Evolutionary conservation across 257 asterid species (phyloP).

Genomic region (Rehmannia glutinosa): DNA sequence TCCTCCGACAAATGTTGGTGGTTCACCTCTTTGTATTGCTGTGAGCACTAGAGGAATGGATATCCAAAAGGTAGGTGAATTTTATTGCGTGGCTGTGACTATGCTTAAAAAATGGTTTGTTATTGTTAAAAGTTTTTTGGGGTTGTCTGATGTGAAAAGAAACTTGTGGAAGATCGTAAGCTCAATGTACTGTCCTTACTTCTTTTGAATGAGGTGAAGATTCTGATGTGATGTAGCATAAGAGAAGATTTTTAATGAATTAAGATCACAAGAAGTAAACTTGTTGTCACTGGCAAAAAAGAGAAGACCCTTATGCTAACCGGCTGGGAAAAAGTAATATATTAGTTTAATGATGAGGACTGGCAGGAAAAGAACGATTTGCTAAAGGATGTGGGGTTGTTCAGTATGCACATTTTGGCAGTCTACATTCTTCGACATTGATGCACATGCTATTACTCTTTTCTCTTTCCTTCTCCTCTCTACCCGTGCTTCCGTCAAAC

Average conservation of each 20-base stretch:
- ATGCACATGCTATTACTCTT: not conserved
- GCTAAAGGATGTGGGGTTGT: not conserved
- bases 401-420: conserved; percentile 3
- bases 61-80: conserved; percentile 71
- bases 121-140: not conserved
- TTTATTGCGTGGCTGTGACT: too few species aligned
- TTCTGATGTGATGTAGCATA: not conserved
- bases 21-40: conserved; percentile 80
- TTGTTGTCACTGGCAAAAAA: not conserved
- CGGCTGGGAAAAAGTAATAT: not conserved
- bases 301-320: not conserved
- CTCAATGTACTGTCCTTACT: not conserved
- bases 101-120: not conserved
- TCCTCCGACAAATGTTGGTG: conserved; percentile 85
- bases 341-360: not conserved
- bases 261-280: conserved; percentile 9
- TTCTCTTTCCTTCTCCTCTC: not conserved
- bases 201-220: conserved; percentile 2
- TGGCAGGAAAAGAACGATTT: not conserved
- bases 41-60: conserved; percentile 89
- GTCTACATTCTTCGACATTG: not conserved
- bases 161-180: not conserved
- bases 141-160: conserved; percentile 5
- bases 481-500: not conserved
- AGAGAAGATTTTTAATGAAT: not conserved